Conservation (phyloP, 2,329 filamentous ascomycete genomes). For the Dendrostoma leiphaemia region DNA sequence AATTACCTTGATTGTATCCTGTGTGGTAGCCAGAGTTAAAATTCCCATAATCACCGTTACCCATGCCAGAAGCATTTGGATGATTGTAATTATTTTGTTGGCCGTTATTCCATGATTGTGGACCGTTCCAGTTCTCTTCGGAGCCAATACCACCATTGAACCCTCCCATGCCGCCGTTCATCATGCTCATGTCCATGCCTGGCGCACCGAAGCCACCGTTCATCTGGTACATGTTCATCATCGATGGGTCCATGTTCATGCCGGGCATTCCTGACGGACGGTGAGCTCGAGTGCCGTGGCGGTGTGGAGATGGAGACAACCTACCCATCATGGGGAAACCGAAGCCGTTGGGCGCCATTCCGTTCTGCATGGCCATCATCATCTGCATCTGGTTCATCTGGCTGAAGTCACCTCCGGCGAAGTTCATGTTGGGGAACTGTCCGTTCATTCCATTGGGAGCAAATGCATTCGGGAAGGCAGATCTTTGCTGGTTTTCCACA, state of each 20-base stretch:
- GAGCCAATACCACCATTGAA: slow-evolving; percentile 65
- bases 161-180: slow-evolving; percentile 80
- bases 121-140: slow-evolving; percentile 78
- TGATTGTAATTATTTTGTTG: slow-evolving; percentile 90
- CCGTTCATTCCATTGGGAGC: slow-evolving; percentile 41
- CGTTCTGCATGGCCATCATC: slow-evolving; percentile 76
- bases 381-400: slow-evolving; percentile 63
- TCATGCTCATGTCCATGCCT: slow-evolving; percentile 71
- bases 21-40: slow-evolving; percentile 75
- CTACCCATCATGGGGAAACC: slow-evolving; percentile 83
- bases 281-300: slow-evolving; percentile 23
- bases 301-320: slow-evolving; percentile 34
- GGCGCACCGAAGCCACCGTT: slow-evolving; percentile 70
- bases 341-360: slow-evolving; percentile 57
- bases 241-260: slow-evolving; percentile 81
- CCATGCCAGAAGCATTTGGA: slow-evolving; percentile 80
- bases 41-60: slow-evolving; percentile 76
- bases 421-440: slow-evolving; percentile 59
- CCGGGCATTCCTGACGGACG: slow-evolving; percentile 64
- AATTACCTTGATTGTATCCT: slow-evolving; percentile 82
- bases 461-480: slow-evolving; percentile 27
- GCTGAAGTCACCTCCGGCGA: slow-evolving; percentile 65
- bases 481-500: slow-evolving; percentile 27
- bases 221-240: slow-evolving; percentile 72
- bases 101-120: slow-evolving; percentile 79